A percentile compares a stretch with the other conserved stretches of the same genome.
These are phyloP conservation scores for Miamiensis avidus DNA, from an alignment of 169 alveolate genomes.

Conservation along the genomic window DNA sequence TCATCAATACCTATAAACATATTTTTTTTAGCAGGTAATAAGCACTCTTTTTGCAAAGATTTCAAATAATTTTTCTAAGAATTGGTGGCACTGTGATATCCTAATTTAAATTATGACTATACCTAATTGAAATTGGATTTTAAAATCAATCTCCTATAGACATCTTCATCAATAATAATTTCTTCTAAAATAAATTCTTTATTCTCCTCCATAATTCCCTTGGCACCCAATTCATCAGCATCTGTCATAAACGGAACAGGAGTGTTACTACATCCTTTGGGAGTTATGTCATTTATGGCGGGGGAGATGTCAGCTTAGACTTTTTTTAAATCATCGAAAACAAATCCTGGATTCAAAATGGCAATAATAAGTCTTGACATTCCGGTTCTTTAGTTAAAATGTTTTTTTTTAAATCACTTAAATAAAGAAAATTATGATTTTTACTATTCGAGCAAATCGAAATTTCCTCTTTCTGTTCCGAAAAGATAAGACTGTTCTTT, in stretches of 20 bases:
- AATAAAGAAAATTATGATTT: background rate
- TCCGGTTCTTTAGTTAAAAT: constrained; percentile 13
- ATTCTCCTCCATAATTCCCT: constrained; percentile 21
- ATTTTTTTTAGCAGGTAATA: constrained; percentile 16
- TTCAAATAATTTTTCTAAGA: background rate
- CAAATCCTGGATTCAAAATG: constrained; percentile 45
- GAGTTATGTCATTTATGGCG: constrained; percentile 33
- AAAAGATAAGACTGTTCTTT: constrained; percentile 35
- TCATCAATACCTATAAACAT: constrained; percentile 32
- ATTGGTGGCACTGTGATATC: constrained; percentile 13
- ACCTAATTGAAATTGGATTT: constrained; percentile 29
- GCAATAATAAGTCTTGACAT: constrained; percentile 45
- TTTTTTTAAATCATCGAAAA: constrained; percentile 22
- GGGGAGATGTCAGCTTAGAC: constrained; percentile 40
- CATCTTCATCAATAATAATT: constrained; percentile 24
- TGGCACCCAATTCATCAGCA: constrained; percentile 49
- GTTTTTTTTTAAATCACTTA: background rate
- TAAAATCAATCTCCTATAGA: constrained; percentile 42
- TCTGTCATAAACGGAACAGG: constrained; percentile 50
- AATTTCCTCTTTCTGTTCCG: constrained; percentile 37
- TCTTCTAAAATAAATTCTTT: constrained; percentile 42
- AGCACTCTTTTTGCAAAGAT: background rate
- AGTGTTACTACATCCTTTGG: constrained; percentile 39
- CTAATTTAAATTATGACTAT: constrained; percentile 30
- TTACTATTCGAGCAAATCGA: constrained; percentile 33